These are phyloP conservation scores for Lachancea meyersii DNA, from an alignment of 805 yeast species.

Conservation along the genomic window DNA sequence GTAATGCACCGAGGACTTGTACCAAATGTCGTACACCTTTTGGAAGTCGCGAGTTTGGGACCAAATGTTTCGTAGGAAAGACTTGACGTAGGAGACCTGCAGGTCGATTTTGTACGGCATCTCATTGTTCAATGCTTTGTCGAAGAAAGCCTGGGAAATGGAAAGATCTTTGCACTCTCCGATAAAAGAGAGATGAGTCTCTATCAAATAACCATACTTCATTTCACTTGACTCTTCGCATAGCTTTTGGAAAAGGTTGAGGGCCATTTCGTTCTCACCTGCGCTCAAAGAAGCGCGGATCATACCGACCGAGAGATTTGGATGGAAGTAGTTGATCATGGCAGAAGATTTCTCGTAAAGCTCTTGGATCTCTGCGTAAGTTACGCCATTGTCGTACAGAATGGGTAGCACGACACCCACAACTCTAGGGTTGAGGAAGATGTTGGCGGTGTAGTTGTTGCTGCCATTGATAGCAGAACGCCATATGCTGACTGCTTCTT, in stretches of 20 bases:
- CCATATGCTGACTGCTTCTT: slow-evolving; percentile 68
- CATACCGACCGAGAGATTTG: slow-evolving; percentile 60
- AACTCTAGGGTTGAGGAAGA: slow-evolving; percentile 57
- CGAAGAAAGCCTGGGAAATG: slow-evolving; percentile 68
- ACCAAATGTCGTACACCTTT: slow-evolving; percentile 57
- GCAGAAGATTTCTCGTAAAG: slow-evolving; percentile 45
- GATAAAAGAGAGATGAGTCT: slow-evolving; percentile 71
- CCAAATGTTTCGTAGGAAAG: slow-evolving; percentile 57
- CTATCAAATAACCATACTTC: slow-evolving; percentile 51
- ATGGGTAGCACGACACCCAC: slow-evolving; percentile 66
- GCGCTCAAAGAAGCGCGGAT: slow-evolving; percentile 65
- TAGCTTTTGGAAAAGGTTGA: slow-evolving; percentile 55
- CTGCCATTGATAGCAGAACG: slow-evolving; percentile 38
- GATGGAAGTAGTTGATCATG: slow-evolving; percentile 31
- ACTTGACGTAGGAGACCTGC: slow-evolving; percentile 68
- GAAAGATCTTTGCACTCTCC: slow-evolving; percentile 68
- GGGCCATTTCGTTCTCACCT: slow-evolving; percentile 58
- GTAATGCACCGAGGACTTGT: slow-evolving; percentile 51
- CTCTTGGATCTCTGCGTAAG: slow-evolving; percentile 53
- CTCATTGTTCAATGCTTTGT: slow-evolving; percentile 59
- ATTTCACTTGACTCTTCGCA: slow-evolving; percentile 45
- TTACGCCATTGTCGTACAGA: slow-evolving; percentile 54
- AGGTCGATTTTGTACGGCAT: slow-evolving; percentile 68
- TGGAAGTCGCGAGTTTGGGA: slow-evolving; percentile 51
- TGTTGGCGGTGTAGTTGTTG: slow-evolving; percentile 23